Conservation (phyloP, 768 basidiomycete genomes). For the Tylopilus vinaceipallidus region DNA sequence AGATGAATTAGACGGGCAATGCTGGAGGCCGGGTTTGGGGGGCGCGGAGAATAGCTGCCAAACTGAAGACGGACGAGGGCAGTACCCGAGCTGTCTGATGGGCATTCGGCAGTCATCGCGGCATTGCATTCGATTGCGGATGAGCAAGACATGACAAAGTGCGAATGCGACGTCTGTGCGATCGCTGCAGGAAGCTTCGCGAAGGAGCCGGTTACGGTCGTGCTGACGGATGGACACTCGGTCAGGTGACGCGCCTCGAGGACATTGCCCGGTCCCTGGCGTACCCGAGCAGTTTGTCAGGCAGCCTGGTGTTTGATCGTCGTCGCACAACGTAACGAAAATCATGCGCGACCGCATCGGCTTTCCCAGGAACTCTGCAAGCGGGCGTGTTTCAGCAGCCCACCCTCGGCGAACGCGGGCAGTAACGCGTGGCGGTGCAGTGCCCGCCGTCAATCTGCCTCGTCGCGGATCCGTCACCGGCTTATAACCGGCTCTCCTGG, state of each 20-base stretch:
- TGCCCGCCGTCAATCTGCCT: too few species aligned
- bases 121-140: background rate
- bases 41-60: background rate
- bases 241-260: too few species aligned
- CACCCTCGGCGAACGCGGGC: too few species aligned
- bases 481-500: too few species aligned
- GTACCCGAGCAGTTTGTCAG: background rate
- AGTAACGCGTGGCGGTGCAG: too few species aligned
- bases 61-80: too few species aligned
- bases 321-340: background rate
- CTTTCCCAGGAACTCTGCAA: too few species aligned
- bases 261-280: background rate
- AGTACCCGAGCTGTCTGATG: background rate
- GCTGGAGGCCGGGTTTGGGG: too few species aligned
- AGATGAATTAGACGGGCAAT: too few species aligned
- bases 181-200: background rate
- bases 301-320: background rate
- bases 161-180: background rate
- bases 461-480: too few species aligned
- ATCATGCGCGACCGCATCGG: too few species aligned
- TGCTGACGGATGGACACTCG: too few species aligned
- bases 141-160: background rate
- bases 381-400: background rate
- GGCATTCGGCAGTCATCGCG: background rate
- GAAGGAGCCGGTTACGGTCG: background rate